Evolutionary conservation across 805 yeast species (phyloP).

Genomic region (Metschnikowia amazonensis): DNA sequence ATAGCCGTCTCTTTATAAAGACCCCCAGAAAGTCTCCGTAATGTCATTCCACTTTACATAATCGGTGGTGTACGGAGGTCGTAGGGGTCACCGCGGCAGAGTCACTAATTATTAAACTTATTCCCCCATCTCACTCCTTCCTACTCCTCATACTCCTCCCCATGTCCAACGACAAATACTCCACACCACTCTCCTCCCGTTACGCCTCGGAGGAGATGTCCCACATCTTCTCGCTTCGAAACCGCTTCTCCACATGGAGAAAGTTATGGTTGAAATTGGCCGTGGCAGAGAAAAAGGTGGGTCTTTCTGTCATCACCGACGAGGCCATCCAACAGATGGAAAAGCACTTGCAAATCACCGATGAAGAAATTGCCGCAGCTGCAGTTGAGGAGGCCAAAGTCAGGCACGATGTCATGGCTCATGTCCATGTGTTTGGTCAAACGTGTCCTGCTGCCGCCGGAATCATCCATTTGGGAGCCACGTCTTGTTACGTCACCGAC

Average conservation of each 20-base stretch:
- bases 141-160: background rate
- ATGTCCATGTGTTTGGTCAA: conserved; percentile 91
- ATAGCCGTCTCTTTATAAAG: too few relatives aligned
- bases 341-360: conserved; percentile 74
- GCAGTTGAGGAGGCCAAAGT: conserved; percentile 93
- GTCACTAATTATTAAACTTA: too few relatives aligned
- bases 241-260: conserved; percentile 97
- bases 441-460: conserved; percentile 96
- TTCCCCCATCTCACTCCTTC: background rate
- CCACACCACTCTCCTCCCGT: conserved; percentile 93
- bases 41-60: too few relatives aligned
- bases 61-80: background rate
- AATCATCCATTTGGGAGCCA: conserved; percentile 96
- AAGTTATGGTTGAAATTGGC: conserved; percentile 94
- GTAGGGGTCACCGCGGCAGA: background rate
- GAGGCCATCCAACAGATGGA: conserved; percentile 89
- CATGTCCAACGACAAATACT: conserved; percentile 64
- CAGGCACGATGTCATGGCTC: conserved; percentile 99
- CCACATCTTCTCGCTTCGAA: conserved; percentile 82
- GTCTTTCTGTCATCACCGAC: conserved; percentile 78
- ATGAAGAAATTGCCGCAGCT: conserved; percentile 88
- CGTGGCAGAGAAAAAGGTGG: conserved; percentile 90
- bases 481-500: conserved; percentile 96
- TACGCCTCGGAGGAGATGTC: conserved; percentile 99
- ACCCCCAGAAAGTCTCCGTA: too few relatives aligned